A percentile compares a stretch with the other conserved stretches of the same genome.
These are phyloP conservation scores for Kwoniella europaea DNA, from an alignment of 768 basidiomycete genomes.

Conservation along the genomic window DNA sequence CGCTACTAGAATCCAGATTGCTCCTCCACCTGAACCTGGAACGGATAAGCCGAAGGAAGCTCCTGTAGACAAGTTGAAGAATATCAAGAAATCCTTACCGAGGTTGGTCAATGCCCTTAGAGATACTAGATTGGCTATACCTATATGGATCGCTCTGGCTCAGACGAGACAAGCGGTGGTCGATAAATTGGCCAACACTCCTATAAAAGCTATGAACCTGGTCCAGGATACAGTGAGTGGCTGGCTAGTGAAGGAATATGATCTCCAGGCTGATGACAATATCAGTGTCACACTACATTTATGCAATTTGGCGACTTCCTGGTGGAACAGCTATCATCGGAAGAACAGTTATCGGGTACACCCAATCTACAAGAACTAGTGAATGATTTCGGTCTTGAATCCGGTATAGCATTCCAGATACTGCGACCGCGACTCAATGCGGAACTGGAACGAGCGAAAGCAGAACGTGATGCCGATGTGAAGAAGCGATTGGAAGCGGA, in stretches of 20 bases:
- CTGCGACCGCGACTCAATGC: slow-evolving; percentile 68
- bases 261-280: not conserved
- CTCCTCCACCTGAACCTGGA: slow-evolving; percentile 38
- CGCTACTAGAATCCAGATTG: slow-evolving; percentile 49
- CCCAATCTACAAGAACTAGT: slow-evolving; percentile 77
- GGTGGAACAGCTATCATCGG: slow-evolving; percentile 70
- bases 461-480: slow-evolving; percentile 34
- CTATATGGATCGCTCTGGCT: slow-evolving; percentile 87
- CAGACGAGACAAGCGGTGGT: slow-evolving; percentile 68
- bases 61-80: slow-evolving; percentile 51
- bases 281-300: slow-evolving; percentile 85
- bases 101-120: slow-evolving; percentile 55
- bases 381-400: slow-evolving; percentile 75
- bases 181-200: slow-evolving; percentile 41
- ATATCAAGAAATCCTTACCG: slow-evolving; percentile 47
- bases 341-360: slow-evolving; percentile 75
- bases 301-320: slow-evolving; percentile 91
- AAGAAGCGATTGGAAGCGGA: slow-evolving; percentile 32
- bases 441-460: slow-evolving; percentile 30
- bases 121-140: slow-evolving; percentile 71
- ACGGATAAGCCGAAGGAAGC: slow-evolving; percentile 44
- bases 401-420: slow-evolving; percentile 91
- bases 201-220: slow-evolving; percentile 65
- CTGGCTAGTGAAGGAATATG: not conserved
- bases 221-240: slow-evolving; percentile 83